Evolutionary conservation across 73 alveolate genomes (phyloP), one percentile per base, ranked within the genome.

Genomic region (Uronychia binucleata): DNA sequence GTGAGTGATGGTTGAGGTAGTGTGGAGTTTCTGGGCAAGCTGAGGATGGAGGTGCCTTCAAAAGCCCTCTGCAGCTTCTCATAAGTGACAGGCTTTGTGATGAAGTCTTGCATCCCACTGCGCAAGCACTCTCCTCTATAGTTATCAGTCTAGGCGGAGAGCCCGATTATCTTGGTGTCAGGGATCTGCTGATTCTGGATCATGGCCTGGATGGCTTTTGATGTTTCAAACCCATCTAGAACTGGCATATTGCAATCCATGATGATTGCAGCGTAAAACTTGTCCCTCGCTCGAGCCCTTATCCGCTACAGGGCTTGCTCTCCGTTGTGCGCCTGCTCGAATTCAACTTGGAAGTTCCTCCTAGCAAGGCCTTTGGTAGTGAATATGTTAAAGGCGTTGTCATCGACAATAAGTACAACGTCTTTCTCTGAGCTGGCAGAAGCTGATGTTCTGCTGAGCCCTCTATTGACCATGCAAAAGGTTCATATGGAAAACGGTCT

Each of bases 231-330:
- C 77, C 93, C 93, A 80, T 86, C 93, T 84, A 86, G 57, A 25
- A 60, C 80, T 59, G 93, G 93, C 93, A 86, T 86, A 46, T 86
- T 86, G 79, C 83, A 60, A 75, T 86, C 93, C 93, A 86, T 86
- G 77, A 86, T 58, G 25, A 86, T 86, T 1, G 79, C 29, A 33
- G 57, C 60, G 34, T 85, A 85, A 57, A n/a, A 13, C 8, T 85
- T 1, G 19, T 1, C 34, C 28, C 27, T 1, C 0, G 30, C 8
- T 25, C 83, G 60, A 34, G 30, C 0, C 28, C 74, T 26, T 11
- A 85, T 60, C 58, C 31, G 27, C 27, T 76, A 29, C 0, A 85
- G 0, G 30, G 91, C 91, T 30, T 85, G 81, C 78, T 59, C 31
- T 28, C 91, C 91, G 35, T 85, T 77, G 75, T 34, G 25, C 75